These are phyloP conservation scores for Cyberlindnera galapagoensis DNA, from an alignment of 805 yeast species.

Conservation along the genomic window DNA sequence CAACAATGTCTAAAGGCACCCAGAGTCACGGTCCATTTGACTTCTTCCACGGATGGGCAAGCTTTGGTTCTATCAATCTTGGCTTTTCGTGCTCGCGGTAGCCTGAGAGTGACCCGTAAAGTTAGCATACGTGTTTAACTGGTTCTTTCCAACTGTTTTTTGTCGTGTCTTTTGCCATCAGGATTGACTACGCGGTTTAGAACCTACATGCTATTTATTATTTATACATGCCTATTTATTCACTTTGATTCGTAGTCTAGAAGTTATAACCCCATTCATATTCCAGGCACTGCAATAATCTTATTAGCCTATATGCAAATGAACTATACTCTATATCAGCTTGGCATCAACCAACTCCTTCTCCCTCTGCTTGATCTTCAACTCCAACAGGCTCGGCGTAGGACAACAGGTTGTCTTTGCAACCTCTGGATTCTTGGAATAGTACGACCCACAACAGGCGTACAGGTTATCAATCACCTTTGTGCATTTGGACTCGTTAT, in stretches of 20 bases:
- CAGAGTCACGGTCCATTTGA: conserved; percentile 46
- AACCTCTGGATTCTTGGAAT: conserved; percentile 50
- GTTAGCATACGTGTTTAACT: not conserved
- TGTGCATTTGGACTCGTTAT: conserved; percentile 71
- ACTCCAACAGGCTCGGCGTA: conserved; percentile 48
- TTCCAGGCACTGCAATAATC: too few species aligned
- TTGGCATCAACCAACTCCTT: conserved; percentile 54
- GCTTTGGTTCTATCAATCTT: conserved; percentile 6
- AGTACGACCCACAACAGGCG: conserved; percentile 66
- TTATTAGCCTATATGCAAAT: too few species aligned
- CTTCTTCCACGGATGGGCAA: conserved; percentile 28
- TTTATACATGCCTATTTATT: not conserved
- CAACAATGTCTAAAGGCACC: too few species aligned
- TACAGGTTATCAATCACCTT: conserved; percentile 63
- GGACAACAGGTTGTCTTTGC: conserved; percentile 77
- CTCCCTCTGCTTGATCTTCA: conserved; percentile 61
- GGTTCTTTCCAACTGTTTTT: conserved; percentile 47
- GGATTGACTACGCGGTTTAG: conserved; percentile 66
- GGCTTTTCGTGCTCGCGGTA: conserved; percentile 84
- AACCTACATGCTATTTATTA: conserved; percentile 43
- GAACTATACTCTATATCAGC: conserved; percentile 28
- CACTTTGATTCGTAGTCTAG: not conserved
- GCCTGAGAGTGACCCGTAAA: conserved; percentile 54
- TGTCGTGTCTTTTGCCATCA: conserved; percentile 31
- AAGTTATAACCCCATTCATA: too few species aligned